Percentiles rank a stretch among this genome's conserved stretches.
Evolutionary conservation across 2,329 filamentous ascomycete species (phyloP).

Genomic region (Penicillium janthinellum): DNA sequence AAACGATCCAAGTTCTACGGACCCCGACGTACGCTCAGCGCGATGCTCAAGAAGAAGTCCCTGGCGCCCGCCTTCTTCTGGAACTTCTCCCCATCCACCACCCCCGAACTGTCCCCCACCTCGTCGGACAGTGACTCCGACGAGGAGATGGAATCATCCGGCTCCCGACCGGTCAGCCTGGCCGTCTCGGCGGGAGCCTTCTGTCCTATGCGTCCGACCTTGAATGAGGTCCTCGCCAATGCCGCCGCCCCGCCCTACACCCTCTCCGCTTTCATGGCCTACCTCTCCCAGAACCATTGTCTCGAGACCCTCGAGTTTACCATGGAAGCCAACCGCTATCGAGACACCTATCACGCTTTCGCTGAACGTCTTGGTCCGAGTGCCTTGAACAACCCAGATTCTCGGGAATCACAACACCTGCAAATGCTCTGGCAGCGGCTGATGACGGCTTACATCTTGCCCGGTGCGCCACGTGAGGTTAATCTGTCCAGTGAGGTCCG

Average conservation of each 20-base stretch:
- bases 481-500: conserved; percentile 87
- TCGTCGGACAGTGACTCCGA: conserved; percentile 48
- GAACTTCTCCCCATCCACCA: conserved; percentile 45
- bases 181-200: conserved; percentile 42
- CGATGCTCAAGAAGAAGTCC: conserved; percentile 44
- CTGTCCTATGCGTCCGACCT: conserved; percentile 63
- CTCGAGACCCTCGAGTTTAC: conserved; percentile 96
- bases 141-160: conserved; percentile 46
- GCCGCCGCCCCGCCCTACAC: conserved; percentile 86
- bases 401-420: conserved; percentile 67
- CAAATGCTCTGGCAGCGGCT: conserved; percentile 84
- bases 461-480: conserved; percentile 81
- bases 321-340: conserved; percentile 86
- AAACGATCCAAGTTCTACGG: conserved; percentile 22
- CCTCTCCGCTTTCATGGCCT: conserved; percentile 90
- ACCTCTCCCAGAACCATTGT: conserved; percentile 95
- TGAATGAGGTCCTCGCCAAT: conserved; percentile 87
- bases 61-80: conserved; percentile 39
- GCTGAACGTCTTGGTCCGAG: conserved; percentile 53
- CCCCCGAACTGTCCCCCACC: conserved; percentile 48
- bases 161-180: conserved; percentile 49
- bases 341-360: conserved; percentile 64
- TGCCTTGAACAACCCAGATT: conserved; percentile 50
- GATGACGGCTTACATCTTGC: conserved; percentile 85
- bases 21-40: conserved; percentile 34